These are phyloP conservation scores for Lumnitzera racemosa DNA, from an alignment of 345 rosid genomes.

Conservation along the genomic window DNA sequence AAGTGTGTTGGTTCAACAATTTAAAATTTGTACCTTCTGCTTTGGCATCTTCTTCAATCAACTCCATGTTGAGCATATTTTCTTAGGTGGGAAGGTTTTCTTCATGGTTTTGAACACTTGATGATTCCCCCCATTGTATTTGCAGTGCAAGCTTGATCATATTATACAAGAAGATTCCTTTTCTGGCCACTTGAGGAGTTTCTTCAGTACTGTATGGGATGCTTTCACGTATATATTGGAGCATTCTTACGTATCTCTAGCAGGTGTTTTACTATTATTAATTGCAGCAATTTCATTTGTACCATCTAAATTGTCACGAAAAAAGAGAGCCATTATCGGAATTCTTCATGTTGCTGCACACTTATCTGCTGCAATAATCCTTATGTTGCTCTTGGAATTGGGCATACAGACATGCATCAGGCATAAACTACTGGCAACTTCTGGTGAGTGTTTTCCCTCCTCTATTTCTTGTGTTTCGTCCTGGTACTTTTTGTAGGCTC, in stretches of 20 bases:
- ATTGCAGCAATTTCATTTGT: slow-evolving; percentile 64
- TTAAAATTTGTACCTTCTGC: too few relatives aligned
- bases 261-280: slow-evolving; percentile 62
- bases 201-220: slow-evolving; percentile 74
- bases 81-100: too few relatives aligned
- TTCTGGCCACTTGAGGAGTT: slow-evolving; percentile 77
- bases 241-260: slow-evolving; percentile 71
- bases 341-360: slow-evolving; percentile 86
- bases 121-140: slow-evolving; percentile 5
- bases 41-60: too few relatives aligned
- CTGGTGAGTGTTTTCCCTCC: slow-evolving; percentile 33
- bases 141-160: slow-evolving; percentile 90
- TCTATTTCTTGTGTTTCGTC: too few relatives aligned
- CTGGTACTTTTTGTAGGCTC: too few relatives aligned
- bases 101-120: too few relatives aligned
- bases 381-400: slow-evolving; percentile 87
- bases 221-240: slow-evolving; percentile 62
- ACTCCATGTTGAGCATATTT: too few relatives aligned
- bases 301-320: slow-evolving; percentile 77
- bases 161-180: slow-evolving; percentile 81
- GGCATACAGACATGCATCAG: slow-evolving; percentile 88
- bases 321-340: slow-evolving; percentile 71
- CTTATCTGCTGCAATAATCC: slow-evolving; percentile 81
- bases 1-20: too few relatives aligned
- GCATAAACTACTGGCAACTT: slow-evolving; percentile 90